Evolutionary conservation across 345 rosid genomes (phyloP).

Genomic region (Eucalyptus pauciflora): DNA sequence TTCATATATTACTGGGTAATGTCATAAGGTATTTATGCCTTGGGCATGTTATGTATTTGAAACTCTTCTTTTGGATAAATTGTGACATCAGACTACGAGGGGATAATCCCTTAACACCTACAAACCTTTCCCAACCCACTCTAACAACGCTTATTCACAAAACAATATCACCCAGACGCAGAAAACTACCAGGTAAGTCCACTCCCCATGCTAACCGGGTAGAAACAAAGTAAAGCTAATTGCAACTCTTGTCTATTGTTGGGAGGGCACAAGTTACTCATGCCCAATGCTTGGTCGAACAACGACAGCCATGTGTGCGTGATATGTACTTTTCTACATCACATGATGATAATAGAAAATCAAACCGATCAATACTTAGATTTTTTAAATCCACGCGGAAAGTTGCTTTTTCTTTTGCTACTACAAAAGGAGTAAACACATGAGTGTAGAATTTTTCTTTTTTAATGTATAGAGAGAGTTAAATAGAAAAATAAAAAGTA

Average conservation of each 20-base stretch:
- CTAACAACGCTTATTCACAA: not conserved
- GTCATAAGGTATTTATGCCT: not conserved
- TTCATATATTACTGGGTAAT: not conserved
- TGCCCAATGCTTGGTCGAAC: too few relatives aligned
- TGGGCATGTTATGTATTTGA: rapidly evolving
- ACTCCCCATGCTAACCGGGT: too few relatives aligned
- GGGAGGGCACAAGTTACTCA: not conserved
- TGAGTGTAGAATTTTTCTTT: too few relatives aligned
- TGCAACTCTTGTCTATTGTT: rapidly evolving
- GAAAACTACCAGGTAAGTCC: not conserved
- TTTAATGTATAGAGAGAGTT: too few relatives aligned
- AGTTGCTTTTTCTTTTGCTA: too few relatives aligned
- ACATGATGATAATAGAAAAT: too few relatives aligned
- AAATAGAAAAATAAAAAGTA: too few relatives aligned
- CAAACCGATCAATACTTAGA: too few relatives aligned
- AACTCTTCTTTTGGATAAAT: not conserved
- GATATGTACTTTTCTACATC: too few relatives aligned
- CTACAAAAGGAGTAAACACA: too few relatives aligned
- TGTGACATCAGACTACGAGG: not conserved
- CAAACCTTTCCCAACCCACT: not conserved
- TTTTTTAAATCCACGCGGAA: too few relatives aligned
- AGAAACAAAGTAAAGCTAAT: not conserved
- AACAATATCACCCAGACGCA: not conserved
- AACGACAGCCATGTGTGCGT: too few relatives aligned
- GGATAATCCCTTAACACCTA: not conserved